These are phyloP conservation scores for Colletotrichum sp. DNA, from an alignment of 2,329 filamentous ascomycete species.

Conservation along the genomic window DNA sequence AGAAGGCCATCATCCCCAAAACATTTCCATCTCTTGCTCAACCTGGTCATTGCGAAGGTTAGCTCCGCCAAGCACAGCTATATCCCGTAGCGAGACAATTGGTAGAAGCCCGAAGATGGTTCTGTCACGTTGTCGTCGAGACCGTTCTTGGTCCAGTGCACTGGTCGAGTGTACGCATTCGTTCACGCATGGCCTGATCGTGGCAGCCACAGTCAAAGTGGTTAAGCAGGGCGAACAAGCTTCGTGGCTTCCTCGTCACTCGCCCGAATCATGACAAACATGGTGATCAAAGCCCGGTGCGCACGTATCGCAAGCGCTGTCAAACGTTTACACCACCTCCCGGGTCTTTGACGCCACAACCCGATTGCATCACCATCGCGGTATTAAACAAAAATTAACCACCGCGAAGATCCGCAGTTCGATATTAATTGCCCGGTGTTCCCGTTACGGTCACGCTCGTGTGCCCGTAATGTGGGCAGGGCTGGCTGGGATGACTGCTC, in stretches of 20 bases:
- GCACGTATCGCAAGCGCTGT: not conserved
- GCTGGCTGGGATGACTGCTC: not conserved
- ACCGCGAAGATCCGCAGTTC: not conserved
- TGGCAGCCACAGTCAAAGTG: not conserved
- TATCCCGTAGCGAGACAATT: not conserved
- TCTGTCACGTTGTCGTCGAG: not conserved
- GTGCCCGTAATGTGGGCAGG: conserved; percentile 2
- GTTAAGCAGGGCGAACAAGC: not conserved
- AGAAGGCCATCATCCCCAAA: not conserved
- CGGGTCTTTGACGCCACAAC: not conserved
- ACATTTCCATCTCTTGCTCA: not conserved
- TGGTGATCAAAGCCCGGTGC: not conserved
- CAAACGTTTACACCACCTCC: not conserved
- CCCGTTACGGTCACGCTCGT: not conserved
- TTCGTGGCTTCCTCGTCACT: not conserved
- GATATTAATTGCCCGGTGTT: not conserved
- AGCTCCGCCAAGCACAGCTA: not conserved
- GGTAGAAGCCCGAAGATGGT: not conserved
- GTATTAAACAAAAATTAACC: not conserved
- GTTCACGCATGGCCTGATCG: not conserved
- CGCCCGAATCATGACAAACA: not conserved
- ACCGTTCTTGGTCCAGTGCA: not conserved
- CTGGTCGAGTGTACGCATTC: not conserved
- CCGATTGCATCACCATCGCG: not conserved
- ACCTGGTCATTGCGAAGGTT: not conserved